Conservation (phyloP, 2,329 filamentous ascomycete genomes). For the Paecilomyces niveus region DNA sequence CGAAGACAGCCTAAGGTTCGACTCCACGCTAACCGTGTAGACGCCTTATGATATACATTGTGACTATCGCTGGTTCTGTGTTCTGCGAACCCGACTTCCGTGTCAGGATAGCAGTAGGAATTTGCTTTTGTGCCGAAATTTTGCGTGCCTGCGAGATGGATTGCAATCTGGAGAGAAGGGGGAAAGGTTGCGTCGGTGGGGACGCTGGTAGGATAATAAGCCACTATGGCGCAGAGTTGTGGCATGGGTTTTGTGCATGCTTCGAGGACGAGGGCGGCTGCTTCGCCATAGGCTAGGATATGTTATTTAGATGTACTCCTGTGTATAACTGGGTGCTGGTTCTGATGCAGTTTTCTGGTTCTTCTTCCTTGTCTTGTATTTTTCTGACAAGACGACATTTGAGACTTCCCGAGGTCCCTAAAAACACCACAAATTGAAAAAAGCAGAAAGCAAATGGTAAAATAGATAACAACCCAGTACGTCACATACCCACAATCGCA, state of each 20-base stretch:
- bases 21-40: slow-evolving; percentile 58
- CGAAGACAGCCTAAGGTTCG: slow-evolving; percentile 53
- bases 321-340: not conserved
- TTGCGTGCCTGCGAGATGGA: slow-evolving; percentile 48
- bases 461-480: not conserved
- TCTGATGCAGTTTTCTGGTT: not conserved
- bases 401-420: too few relatives aligned
- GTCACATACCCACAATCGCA: slow-evolving; percentile 50
- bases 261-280: slow-evolving; percentile 49
- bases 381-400: not conserved
- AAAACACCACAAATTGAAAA: not conserved
- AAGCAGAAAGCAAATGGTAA: not conserved
- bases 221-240: slow-evolving; percentile 51
- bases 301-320: not conserved
- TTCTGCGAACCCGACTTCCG: slow-evolving; percentile 59
- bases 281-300: slow-evolving; percentile 50
- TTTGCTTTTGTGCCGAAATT: slow-evolving; percentile 26
- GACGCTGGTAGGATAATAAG: slow-evolving; percentile 50
- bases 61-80: slow-evolving; percentile 16
- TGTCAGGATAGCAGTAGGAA: slow-evolving; percentile 49
- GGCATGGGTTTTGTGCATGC: slow-evolving; percentile 50
- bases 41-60: slow-evolving; percentile 51
- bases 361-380: not conserved
- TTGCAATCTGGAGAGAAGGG: slow-evolving; percentile 40
- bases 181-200: slow-evolving; percentile 13